phyloP scores from a whole-genome alignment of 208 protist genomes.

The Naegleria fowleri region DNA sequence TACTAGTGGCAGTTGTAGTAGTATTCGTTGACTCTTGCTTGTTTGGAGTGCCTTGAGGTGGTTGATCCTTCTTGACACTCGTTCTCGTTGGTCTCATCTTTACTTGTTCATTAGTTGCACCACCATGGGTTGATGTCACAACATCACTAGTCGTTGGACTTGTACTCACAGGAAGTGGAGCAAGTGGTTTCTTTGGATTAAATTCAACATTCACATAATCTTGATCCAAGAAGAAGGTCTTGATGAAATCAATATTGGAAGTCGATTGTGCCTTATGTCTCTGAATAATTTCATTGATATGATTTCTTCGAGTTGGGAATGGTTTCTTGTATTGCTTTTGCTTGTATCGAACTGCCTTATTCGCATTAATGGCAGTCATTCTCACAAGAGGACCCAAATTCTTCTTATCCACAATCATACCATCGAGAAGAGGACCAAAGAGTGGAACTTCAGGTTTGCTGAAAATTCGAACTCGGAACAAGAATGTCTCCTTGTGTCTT shows the following conservation, averaged over 20 bases:
- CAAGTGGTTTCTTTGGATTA: background rate
- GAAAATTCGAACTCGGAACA: conserved; percentile 55
- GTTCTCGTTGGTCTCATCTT: background rate
- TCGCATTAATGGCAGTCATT: conserved; percentile 58
- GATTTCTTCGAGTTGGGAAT: conserved; percentile 35
- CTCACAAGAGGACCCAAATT: conserved; percentile 52
- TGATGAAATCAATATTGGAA: background rate
- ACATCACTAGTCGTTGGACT: background rate
- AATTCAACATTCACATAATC: background rate
- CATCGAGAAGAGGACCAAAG: conserved; percentile 54
- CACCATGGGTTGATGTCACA: background rate
- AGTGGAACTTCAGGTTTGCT: conserved; percentile 33
- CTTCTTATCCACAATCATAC: conserved; percentile 54
- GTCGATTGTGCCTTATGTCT: background rate
- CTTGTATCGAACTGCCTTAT: conserved; percentile 38
- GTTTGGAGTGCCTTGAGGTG: background rate
- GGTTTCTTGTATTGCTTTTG: conserved; percentile 41
- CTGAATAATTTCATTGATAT: conserved; percentile 35
- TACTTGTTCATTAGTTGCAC: background rate
- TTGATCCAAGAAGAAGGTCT: background rate
- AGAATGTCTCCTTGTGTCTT: conserved; percentile 39
- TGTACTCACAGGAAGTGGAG: background rate
- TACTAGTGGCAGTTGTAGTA: background rate
- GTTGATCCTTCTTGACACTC: background rate
- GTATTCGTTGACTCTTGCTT: background rate